Evolutionary conservation across 306 rosid genomes (phyloP).

Genomic region (Quillaja saponaria): DNA sequence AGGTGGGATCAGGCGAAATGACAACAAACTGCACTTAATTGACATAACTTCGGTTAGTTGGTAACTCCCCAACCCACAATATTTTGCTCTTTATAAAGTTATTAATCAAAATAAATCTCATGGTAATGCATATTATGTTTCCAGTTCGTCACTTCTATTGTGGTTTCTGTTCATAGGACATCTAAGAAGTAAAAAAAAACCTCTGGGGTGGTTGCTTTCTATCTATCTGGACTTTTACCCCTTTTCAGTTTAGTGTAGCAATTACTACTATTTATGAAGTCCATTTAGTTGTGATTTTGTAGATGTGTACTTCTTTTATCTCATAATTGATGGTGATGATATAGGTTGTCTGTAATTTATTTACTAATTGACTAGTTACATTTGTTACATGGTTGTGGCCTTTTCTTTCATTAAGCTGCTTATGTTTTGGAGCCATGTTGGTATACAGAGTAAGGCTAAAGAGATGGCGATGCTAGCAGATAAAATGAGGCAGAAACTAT

Average conservation of each 20-base stretch:
- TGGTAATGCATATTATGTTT: background rate
- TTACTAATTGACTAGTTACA: background rate
- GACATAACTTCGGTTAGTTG: too few relatives aligned
- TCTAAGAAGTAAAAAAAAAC: too few relatives aligned
- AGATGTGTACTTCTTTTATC: slow-evolving; percentile 3
- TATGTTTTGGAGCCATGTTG: slow-evolving; percentile 27
- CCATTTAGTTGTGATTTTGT: background rate
- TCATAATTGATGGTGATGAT: slow-evolving; percentile 18
- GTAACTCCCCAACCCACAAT: too few relatives aligned
- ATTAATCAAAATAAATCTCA: too few relatives aligned
- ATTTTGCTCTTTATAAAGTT: too few relatives aligned
- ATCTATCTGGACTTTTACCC: slow-evolving; percentile 8
- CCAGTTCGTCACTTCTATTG: slow-evolving; percentile 2
- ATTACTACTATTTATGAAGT: slow-evolving; percentile 9
- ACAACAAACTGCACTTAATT: too few relatives aligned
- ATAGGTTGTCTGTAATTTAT: slow-evolving; percentile 7
- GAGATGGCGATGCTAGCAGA: slow-evolving; percentile 99
- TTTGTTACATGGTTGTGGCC: background rate
- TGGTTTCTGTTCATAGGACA: background rate
- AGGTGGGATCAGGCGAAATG: too few relatives aligned
- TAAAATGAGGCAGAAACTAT: slow-evolving; percentile 88
- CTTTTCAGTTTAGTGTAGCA: slow-evolving; percentile 17
- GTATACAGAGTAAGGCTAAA: slow-evolving; percentile 90
- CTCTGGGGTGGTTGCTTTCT: background rate
- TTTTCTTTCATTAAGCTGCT: slow-evolving; percentile 18